Base-by-base conservation (phyloP, 306 rosid genomes). In the Glycine soja region DNA sequence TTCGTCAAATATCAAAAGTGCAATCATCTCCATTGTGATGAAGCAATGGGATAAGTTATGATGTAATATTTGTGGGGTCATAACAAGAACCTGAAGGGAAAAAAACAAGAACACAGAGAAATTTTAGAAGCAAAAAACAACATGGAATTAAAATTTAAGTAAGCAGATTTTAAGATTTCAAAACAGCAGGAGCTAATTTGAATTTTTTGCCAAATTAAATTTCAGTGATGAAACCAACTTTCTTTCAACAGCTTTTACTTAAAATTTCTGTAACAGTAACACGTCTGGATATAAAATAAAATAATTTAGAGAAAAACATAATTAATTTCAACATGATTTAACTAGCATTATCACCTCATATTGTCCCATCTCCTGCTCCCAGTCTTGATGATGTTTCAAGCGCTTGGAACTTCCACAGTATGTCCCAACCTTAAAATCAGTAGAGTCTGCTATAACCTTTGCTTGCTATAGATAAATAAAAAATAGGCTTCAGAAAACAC, bases 1-100 rank as follows among this genome's bases (percentile, higher is more conserved):
- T 83, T 95, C 99, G 34, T 95, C 98, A 88, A 95, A 95, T 83
- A 95, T 93, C 86, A 95, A 82, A 77, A 95, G 91, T 14, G 90
- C 84, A 86, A 95, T 92, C 65, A 69, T 87, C 78, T 95, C 98
- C 97, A 91, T 95, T 87, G 67, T 91, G 83, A 95, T 89, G 68
- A 83, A 83, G 85, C 98, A 89, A 85, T 95, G 99, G 80, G 54
- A 81, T 80, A 95, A 89, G 86, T 78, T 85, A 64, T 79, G 93
- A 51, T 88, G 76, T 50, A 95, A 82, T 84, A 85, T 89, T 85
- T 90, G 87, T 30, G 99, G 99, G 47, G 92, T 95, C 99, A 95
- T 95, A 67, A 91, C 98, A 82, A 93, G 87, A 89, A 95, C 95
- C 99, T 95, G 92, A 70, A 88, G 36, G 18, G 57, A 8, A 46